Evolutionary conservation across 305 asterid species (phyloP), one percentile per base, ranked within the genome.

Genomic region (Petunia hybrid): DNA sequence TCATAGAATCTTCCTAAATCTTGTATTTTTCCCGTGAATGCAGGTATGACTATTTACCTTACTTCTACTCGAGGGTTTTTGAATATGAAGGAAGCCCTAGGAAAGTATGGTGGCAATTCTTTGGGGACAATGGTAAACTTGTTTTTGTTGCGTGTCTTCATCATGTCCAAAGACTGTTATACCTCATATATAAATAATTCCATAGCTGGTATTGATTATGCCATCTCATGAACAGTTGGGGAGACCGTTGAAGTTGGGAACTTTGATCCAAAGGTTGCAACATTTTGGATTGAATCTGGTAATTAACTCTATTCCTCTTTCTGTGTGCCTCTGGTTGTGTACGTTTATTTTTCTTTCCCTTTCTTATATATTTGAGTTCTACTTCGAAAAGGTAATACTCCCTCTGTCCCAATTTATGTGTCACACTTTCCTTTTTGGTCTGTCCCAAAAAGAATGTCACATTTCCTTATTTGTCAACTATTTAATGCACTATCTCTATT

Each of bases 61-160:
- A 90, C 83, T 95, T 95, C 86, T 95, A 95, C 89, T 95, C 99
- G 0, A 89, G 99, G 88, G 96, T 95, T 76, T 95, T 95, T 75
- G 99, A 95, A 88, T 92, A 89, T 74, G 99, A 94, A 84, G 99
- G 99, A 61, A 91, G 97, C 91, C 91, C 87, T 61, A 90, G 99
- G 92, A 95, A 94, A 94, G 97, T 95, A 9, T 93, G 97, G 98
- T 95, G 99, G 99, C 99, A 95, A 73, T 94, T 95, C 86, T 94
- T 85, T 86, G 99, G 99, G 39, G 99, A 95, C 91, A 95, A 92
- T 71, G 97, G 99, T 95, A 80, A 75, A 81, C 61, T 79, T 66
- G 76, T 74, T 6, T 60, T 57, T 79, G 8, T 43, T 53, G 42
- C 68, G 57, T 68, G 78, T 63, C n/a, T 62, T 42, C 46, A 36